These are phyloP conservation scores for Rhizopogon parksii DNA, from an alignment of 1,284 basidiomycete genomes.

Conservation along the genomic window DNA sequence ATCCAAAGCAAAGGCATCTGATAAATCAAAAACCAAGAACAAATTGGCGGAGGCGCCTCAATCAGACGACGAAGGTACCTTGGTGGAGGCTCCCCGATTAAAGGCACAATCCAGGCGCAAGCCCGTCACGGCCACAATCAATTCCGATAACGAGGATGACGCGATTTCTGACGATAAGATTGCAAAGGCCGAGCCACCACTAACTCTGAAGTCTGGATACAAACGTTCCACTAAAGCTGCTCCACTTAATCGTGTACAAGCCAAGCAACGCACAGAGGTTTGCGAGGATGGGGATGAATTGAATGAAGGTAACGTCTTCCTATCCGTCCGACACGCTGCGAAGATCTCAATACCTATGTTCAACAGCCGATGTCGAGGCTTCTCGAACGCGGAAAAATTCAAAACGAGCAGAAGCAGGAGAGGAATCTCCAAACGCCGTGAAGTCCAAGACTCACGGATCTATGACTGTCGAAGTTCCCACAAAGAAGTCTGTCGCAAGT, in stretches of 20 bases:
- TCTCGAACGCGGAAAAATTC: background rate
- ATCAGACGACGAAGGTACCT: slow-evolving; percentile 23
- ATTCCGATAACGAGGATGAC: background rate
- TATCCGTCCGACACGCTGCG: background rate
- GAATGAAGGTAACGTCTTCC: background rate
- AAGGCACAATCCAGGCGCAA: slow-evolving; percentile 6
- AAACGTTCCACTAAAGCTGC: background rate
- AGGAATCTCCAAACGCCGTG: background rate
- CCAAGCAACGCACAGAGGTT: background rate
- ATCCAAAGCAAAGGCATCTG: slow-evolving; percentile 8
- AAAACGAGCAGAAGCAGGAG: background rate
- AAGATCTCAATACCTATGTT: background rate
- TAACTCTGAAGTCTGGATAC: background rate
- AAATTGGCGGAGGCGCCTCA: slow-evolving; percentile 8
- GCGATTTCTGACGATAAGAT: background rate
- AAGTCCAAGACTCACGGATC: slow-evolving; percentile 1
- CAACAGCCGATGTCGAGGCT: background rate
- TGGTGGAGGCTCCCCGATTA: slow-evolving; percentile 17
- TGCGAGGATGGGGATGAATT: background rate
- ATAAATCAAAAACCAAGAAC: slow-evolving; percentile 4
- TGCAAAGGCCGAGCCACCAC: background rate
- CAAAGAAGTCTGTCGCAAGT: background rate
- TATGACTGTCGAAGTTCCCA: background rate
- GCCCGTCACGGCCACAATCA: background rate
- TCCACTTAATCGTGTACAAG: background rate